Conservation (phyloP, 2,329 filamentous ascomycete genomes). For the Alternaria ventricosa region DNA sequence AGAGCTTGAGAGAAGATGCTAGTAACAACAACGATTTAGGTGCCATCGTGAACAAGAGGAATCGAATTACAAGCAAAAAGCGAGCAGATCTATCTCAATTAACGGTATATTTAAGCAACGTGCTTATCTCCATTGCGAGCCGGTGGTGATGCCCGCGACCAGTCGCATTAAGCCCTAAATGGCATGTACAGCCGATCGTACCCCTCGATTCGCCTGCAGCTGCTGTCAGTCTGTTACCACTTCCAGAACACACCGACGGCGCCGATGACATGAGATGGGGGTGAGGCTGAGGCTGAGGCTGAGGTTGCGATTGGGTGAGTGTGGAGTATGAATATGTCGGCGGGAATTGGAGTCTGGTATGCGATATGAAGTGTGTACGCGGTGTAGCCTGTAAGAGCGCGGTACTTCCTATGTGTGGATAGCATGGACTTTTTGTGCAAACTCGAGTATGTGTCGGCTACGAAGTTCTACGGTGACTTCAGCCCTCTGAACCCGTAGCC, state of each 20-base stretch:
- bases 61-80: neutral
- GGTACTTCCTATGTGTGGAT: neutral
- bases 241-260: neutral
- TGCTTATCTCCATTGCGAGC: slow-evolving; percentile 3
- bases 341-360: neutral
- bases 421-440: neutral
- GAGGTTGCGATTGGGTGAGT: neutral
- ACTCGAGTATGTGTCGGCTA: neutral
- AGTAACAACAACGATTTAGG: neutral
- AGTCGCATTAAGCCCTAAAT: slow-evolving; percentile 3
- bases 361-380: neutral
- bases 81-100: neutral
- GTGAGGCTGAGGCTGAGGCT: neutral
- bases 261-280: neutral
- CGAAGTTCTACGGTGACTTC: neutral
- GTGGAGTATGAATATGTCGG: neutral
- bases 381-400: neutral
- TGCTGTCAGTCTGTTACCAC: slow-evolving; percentile 9
- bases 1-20: neutral
- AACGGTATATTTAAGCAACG: neutral
- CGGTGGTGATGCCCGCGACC: slow-evolving; percentile 3
- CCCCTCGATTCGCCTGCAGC: slow-evolving; percentile 9
- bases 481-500: neutral
- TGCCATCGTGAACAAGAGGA: neutral
- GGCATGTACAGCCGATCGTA: slow-evolving; percentile 22